Conservation (phyloP, 1,284 basidiomycete species). For the Butyriboletus appendiculatus region DNA sequence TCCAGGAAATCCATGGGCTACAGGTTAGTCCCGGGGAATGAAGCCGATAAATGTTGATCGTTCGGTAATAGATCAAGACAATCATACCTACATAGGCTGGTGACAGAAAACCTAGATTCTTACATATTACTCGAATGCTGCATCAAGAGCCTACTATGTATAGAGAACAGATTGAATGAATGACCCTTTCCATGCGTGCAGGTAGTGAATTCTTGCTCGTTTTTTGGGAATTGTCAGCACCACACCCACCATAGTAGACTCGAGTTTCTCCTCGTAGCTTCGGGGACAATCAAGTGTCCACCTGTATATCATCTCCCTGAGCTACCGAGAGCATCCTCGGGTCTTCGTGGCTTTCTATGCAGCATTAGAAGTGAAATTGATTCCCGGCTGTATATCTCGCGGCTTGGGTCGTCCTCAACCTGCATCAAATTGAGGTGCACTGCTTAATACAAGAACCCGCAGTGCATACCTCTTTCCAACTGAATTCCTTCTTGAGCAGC, state of each 20-base stretch:
- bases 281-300: background rate
- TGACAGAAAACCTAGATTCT: background rate
- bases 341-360: constrained; percentile 25
- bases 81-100: constrained; percentile 24
- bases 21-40: constrained; percentile 60
- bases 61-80: constrained; percentile 31
- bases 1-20: constrained; percentile 90
- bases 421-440: constrained; percentile 23
- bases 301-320: background rate
- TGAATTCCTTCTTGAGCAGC: constrained; percentile 80
- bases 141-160: constrained; percentile 5
- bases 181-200: background rate
- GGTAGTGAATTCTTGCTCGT: background rate
- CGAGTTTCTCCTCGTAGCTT: background rate
- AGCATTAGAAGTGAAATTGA: constrained; percentile 58
- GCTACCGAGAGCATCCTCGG: background rate
- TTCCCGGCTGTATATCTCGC: constrained; percentile 51
- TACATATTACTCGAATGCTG: constrained; percentile 1
- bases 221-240: background rate
- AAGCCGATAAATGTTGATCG: constrained; percentile 5
- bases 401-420: constrained; percentile 55
- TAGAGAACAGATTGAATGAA: constrained; percentile 7
- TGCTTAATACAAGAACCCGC: background rate
- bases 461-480: constrained; percentile 64
- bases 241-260: background rate